These are phyloP conservation scores for Lactarius akahatsu DNA, from an alignment of 768 basidiomycete species.

Conservation along the genomic window DNA sequence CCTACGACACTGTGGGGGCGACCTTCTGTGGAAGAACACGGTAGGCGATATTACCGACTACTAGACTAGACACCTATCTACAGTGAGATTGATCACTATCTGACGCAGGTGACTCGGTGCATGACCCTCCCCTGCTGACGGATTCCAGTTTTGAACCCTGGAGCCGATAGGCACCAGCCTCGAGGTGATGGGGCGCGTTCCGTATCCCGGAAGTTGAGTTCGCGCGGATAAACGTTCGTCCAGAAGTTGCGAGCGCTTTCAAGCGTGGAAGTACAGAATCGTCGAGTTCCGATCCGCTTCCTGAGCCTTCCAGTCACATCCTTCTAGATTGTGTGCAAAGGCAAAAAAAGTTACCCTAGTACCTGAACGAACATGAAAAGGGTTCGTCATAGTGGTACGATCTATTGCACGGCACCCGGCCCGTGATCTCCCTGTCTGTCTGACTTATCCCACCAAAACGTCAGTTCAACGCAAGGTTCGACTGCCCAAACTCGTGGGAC, in stretches of 20 bases:
- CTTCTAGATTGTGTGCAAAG: too few species aligned
- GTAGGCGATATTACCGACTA: background rate
- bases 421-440: background rate
- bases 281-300: background rate
- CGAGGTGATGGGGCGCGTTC: background rate
- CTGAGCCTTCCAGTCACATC: background rate
- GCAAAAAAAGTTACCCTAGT: too few species aligned
- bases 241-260: background rate
- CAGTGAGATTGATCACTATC: background rate
- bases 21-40: background rate
- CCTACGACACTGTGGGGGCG: background rate
- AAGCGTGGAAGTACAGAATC: background rate
- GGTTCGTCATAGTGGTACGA: background rate
- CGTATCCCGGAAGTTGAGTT: background rate
- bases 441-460: background rate
- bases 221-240: background rate
- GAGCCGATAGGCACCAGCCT: background rate
- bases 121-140: background rate
- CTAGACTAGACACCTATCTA: background rate
- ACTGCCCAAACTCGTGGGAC: too few species aligned
- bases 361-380: background rate
- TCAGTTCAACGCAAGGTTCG: background rate
- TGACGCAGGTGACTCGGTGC: background rate
- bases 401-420: background rate
- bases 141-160: background rate